Base-by-base conservation (phyloP, 129 eudicot genomes). In the Tagetes patula region DNA sequence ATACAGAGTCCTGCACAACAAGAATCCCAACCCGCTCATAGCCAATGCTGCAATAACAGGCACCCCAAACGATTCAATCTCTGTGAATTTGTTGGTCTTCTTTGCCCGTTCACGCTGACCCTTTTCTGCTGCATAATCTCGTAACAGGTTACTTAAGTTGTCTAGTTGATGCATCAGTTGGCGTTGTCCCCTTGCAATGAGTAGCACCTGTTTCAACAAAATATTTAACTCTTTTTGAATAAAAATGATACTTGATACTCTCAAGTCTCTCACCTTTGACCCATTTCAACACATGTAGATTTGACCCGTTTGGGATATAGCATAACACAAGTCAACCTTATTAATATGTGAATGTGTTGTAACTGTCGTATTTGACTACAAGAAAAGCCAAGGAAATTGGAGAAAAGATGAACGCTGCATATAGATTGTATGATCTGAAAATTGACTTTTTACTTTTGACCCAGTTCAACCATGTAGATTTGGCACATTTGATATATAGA, bases 101-200 rank as follows among this genome's bases (percentile, higher is more conserved):
- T 79, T 63, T 3, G 54, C 70, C 48, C 73, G 72, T 38, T 86
- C 67, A 49, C 77, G 53, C 75, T 79, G 89, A 11, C 81, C 85
- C 75, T 85, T 80, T 71, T 94, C 91, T 12, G 77, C 78, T 5
- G 61, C 53, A 67, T 85, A 76, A 27, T 94, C 96, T 8, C 80
- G 89, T 31, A 87, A 70, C 69, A 87, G 40, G 75, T 56, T 87
- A 84, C 75, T 87, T 65, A 93, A 77, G 69, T 79, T 89, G 81
- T 93, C 96, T 20, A 93, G 45, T 47, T 90, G 98, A 76, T 83
- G 98, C 93, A 93, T 81, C 38, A 90, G 72, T 65, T 87, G 98
- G 3, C 88, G 86, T 71, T 93, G 98, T 40, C 88, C 88, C 71
- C 98, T 84, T 38, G 87, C 80, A 52, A 93, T 79, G 10, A 82